Percentiles rank a stretch among this genome's conserved stretches.
These are phyloP conservation scores for Wickerhamomyces chaumierensis DNA, from an alignment of 805 yeast species.

Conservation along the genomic window DNA sequence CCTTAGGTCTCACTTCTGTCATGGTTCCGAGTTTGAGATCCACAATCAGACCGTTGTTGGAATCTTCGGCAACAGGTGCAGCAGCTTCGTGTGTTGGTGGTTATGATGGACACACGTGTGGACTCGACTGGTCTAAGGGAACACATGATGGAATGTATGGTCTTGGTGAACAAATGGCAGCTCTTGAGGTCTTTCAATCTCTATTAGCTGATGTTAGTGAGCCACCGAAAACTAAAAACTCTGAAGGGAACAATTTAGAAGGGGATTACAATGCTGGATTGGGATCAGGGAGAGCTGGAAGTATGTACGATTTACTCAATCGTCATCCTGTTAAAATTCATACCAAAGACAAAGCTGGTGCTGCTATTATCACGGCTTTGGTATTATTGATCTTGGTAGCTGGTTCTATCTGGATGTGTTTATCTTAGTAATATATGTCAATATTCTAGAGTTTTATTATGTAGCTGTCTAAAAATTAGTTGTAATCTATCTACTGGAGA, in stretches of 20 bases:
- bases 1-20: conserved; percentile 44
- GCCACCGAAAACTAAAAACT: conserved; percentile 38
- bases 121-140: conserved; percentile 46
- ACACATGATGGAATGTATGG: conserved; percentile 63
- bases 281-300: conserved; percentile 22
- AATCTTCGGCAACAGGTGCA: conserved; percentile 51
- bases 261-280: conserved; percentile 45
- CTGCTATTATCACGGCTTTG: conserved; percentile 72
- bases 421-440: no score
- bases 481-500: no score
- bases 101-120: conserved; percentile 66
- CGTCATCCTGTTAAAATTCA: conserved; percentile 33
- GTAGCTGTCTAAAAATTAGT: no score
- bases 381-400: conserved; percentile 46
- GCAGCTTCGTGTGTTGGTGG: conserved; percentile 68
- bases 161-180: conserved; percentile 68
- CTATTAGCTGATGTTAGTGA: conserved; percentile 30
- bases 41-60: conserved; percentile 29
- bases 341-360: conserved; percentile 70
- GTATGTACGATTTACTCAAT: conserved; percentile 11
- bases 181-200: conserved; percentile 49
- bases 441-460: no score
- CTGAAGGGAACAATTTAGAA: conserved; percentile 36
- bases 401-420: conserved; percentile 72
- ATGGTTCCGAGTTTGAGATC: conserved; percentile 41